Evolutionary conservation across 768 basidiomycete genomes (phyloP).

Genomic region (Termitomyces sp.): DNA sequence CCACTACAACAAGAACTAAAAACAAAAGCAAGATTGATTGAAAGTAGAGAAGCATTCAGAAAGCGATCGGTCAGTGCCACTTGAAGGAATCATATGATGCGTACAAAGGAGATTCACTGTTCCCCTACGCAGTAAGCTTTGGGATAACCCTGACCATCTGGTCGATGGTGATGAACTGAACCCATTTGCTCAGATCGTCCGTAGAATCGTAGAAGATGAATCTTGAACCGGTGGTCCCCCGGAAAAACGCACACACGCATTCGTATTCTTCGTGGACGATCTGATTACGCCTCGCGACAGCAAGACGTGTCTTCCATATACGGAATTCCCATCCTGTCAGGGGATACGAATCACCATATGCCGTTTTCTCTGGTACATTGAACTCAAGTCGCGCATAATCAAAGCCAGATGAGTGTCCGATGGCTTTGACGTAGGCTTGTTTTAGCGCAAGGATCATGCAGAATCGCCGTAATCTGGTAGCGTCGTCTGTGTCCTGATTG

Average conservation of each 20-base stretch:
- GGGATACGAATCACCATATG: constrained; percentile 61
- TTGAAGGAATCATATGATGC: background rate
- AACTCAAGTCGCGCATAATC: constrained; percentile 81
- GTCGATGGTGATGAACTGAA: constrained; percentile 80
- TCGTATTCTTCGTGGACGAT: constrained; percentile 66
- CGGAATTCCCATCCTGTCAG: constrained; percentile 85
- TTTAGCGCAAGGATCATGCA: constrained; percentile 78
- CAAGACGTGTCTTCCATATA: constrained; percentile 68
- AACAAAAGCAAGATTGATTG: no score
- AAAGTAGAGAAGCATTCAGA: no score
- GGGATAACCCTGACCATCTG: constrained; percentile 76
- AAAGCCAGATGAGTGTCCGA: constrained; percentile 76
- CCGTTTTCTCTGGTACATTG: constrained; percentile 57
- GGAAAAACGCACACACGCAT: constrained; percentile 74
- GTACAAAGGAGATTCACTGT: background rate
- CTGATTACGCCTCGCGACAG: constrained; percentile 51
- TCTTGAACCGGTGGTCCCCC: constrained; percentile 55
- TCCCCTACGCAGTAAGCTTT: constrained; percentile 54
- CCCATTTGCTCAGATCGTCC: constrained; percentile 71
- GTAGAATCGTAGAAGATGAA: constrained; percentile 69
- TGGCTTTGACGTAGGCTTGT: constrained; percentile 76
- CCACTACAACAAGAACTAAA: no score
- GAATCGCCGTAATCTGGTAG: constrained; percentile 64
- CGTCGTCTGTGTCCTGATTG: constrained; percentile 46
- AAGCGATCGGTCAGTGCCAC: no score